Evolutionary conservation across 352 stramenopile species (phyloP), one percentile per base, ranked within the genome.

Genomic region (Thalassiosira pacifica): DNA sequence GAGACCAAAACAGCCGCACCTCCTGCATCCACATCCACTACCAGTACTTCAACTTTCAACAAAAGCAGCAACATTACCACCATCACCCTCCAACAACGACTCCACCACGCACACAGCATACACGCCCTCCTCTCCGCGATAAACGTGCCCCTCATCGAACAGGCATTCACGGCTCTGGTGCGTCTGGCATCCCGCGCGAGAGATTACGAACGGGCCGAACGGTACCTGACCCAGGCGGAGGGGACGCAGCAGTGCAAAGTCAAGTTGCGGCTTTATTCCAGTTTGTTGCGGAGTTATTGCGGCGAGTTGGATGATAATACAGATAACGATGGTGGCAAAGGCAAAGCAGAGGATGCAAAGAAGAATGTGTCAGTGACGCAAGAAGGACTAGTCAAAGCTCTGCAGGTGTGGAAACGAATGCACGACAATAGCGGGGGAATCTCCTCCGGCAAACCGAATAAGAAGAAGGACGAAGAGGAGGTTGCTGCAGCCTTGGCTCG

Each of bases 251-350:
- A 94, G 48, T 93, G 91, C 71, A 92, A 92, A 65, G 70, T 84
- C 0, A 95, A 93, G 59, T 85, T 95, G 29, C 81, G 93, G 18
- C 81, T 93, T 61, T 96, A 94, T 85, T 88, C 90, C 8, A 76
- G 78, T 24, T 71, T 95, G 6, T 72, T 96, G 40, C 40, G 68
- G 27, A 83, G 80, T 11, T 94, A 93, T 81, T 95, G 91, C 68
- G 66, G 71, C 18, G 72, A 65, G 34, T 66, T 67, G 19, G 52
- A 27, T 61, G 75, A 31, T 37, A 45, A 24, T 60, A 53, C 18
- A n/a, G n/a, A 52, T 26, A 63, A 55, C 9, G 42, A 10, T 69
- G 29, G 40, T 45, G 48, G 57, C 26, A 24, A 45, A 72, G 34
- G n/a, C n/a, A 59, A 37, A 61, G 4, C 24, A 63, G n/a, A 0